Percentiles rank a stretch among this genome's conserved stretches.
These are phyloP conservation scores for Cafeteria roenbergensis DNA, from an alignment of 108 stramenopile genomes.

Conservation along the genomic window DNA sequence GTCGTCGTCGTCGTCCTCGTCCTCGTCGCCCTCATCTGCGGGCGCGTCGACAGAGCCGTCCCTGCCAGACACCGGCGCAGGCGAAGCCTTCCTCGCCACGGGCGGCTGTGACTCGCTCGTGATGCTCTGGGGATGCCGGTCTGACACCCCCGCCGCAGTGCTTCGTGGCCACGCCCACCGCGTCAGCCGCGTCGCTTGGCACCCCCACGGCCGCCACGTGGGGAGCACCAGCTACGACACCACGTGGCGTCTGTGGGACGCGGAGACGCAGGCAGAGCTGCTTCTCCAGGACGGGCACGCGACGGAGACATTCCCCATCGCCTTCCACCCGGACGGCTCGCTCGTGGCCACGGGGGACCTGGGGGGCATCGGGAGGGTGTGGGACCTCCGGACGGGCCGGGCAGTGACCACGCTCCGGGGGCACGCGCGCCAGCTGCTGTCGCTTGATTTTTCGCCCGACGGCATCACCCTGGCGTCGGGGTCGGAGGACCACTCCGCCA, in stretches of 20 bases:
- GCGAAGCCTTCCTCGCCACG: slow-evolving; percentile 17
- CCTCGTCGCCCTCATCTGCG: too few relatives aligned
- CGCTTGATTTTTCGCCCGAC: slow-evolving; percentile 65
- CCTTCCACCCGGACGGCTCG: slow-evolving; percentile 86
- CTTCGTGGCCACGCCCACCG: slow-evolving; percentile 73
- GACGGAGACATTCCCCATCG: slow-evolving; percentile 71
- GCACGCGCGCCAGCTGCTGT: slow-evolving; percentile 65
- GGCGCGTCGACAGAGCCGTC: too few relatives aligned
- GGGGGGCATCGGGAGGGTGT: slow-evolving; percentile 70
- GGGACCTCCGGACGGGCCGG: slow-evolving; percentile 87
- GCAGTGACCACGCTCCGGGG: slow-evolving; percentile 46
- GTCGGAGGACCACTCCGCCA: slow-evolving; percentile 79
- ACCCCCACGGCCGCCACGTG: slow-evolving; percentile 66
- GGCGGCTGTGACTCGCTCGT: slow-evolving; percentile 22
- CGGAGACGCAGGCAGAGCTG: slow-evolving; percentile 68
- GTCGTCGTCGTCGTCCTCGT: too few relatives aligned
- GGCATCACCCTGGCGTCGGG: slow-evolving; percentile 84
- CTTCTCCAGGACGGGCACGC: slow-evolving; percentile 82
- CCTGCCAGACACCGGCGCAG: too few relatives aligned
- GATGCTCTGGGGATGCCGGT: neutral
- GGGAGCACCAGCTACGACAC: slow-evolving; percentile 87
- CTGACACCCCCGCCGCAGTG: slow-evolving; percentile 24
- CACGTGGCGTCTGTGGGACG: slow-evolving; percentile 96
- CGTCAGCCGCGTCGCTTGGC: slow-evolving; percentile 74
- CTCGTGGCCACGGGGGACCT: slow-evolving; percentile 82